Conservation (phyloP, 2,329 filamentous ascomycete genomes). For the Chalaropsis ovoidea region DNA sequence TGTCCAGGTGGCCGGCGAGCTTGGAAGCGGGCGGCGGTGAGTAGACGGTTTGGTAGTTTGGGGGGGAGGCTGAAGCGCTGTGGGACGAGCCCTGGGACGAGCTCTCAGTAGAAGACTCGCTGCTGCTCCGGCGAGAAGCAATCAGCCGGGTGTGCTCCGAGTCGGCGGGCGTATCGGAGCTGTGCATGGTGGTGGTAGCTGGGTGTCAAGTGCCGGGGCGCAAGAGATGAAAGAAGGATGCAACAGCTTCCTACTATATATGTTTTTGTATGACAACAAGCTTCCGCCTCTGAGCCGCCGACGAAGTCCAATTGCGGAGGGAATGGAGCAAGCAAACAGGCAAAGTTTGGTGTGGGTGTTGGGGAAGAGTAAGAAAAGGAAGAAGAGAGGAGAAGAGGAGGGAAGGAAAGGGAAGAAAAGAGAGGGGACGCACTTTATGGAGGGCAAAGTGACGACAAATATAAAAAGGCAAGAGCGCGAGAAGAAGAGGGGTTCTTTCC, state of each 20-base stretch:
- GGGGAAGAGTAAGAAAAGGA: neutral
- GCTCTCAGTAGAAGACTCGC: constrained; percentile 24
- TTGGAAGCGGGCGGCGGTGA: constrained; percentile 24
- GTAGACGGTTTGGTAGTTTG: constrained; percentile 2
- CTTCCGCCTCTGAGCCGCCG: constrained; percentile 4
- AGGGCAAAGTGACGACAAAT: neutral
- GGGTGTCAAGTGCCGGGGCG: neutral
- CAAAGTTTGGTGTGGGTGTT: neutral
- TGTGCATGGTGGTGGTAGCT: neutral
- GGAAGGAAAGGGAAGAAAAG: neutral
- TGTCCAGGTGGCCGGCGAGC: constrained; percentile 21
- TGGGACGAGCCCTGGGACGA: neutral
- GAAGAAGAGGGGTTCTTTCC: constrained; percentile 10
- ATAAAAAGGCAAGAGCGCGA: neutral
- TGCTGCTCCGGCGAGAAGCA: constrained; percentile 4
- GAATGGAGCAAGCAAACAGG: neutral
- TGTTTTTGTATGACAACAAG: neutral
- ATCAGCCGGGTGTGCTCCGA: constrained; percentile 17
- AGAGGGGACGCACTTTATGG: neutral
- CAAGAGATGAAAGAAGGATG: neutral
- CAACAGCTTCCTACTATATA: neutral
- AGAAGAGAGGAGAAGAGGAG: constrained; percentile 7
- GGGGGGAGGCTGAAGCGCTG: neutral
- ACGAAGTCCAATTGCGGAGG: neutral
- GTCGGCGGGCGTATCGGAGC: constrained; percentile 1